Evolutionary conservation across 1,139 yeast genomes (phyloP), one percentile per base, ranked within the genome.

Genomic region (Nakaseomyces bracarensis): DNA sequence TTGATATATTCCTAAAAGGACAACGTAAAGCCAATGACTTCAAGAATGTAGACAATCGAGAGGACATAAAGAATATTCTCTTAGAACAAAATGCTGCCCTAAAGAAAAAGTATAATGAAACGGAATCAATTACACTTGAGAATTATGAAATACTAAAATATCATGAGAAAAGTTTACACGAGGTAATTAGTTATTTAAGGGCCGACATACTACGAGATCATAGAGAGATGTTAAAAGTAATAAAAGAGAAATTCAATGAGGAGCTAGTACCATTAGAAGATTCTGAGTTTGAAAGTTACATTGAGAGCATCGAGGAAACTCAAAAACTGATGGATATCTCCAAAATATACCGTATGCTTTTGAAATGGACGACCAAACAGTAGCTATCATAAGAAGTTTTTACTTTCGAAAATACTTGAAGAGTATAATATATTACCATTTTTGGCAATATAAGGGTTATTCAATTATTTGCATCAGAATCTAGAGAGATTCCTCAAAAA

Each of bases 321-420:
- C 55, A 55, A 28, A 46, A 50, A 31, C 42, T 55, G 7, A 39
- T 51, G 36, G 55, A 52, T 14, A 38, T 57, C 2, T 52, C 55
- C 2, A 44, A 47, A 22, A 21, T 50, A 18, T 57, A 51, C 41
- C 45, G 56, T 29, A 22, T 40, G 2, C 22, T 55, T 8, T 39
- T 55, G 22, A 43, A 30, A 15, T 30, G 34, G 34, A 30, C 22
- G 9, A 30, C 34, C 6, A 11, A 30, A 18, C 4, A 6, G 30
- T 27, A 7, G n/a, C n/a, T 8, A 25, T n/a, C n/a, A n/a, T n/a
- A n/a, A n/a, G n/a, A n/a, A n/a, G n/a, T n/a, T n/a, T n/a, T n/a
- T n/a, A n/a, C n/a, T n/a, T n/a, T n/a, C n/a, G n/a, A n/a, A n/a
- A n/a, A n/a, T n/a, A n/a, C n/a, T n/a, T n/a, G n/a, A n/a, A n/a